Evolutionary conservation across 2,329 filamentous ascomycete genomes (phyloP).

Genomic region (Fusarium dimerum): DNA sequence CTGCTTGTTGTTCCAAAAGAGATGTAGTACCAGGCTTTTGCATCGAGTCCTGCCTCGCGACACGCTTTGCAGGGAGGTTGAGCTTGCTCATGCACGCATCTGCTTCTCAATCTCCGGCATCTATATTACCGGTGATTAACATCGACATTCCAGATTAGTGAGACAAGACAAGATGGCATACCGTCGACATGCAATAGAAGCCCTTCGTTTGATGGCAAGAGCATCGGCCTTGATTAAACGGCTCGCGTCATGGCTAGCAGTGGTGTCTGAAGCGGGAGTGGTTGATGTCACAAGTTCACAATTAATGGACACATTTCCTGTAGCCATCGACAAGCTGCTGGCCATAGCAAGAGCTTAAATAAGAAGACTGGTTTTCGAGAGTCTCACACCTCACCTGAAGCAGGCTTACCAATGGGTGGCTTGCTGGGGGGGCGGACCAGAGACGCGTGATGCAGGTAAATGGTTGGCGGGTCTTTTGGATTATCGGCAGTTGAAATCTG

Average conservation of each 20-base stretch:
- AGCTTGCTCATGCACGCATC: slow-evolving; percentile 53
- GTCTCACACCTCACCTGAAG: background rate
- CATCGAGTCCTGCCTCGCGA: slow-evolving; percentile 47
- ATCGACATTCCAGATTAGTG: background rate
- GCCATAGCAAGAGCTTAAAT: slow-evolving; percentile 1
- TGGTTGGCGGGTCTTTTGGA: background rate
- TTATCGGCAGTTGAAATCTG: background rate
- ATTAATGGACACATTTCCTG: background rate
- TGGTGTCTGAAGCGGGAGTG: slow-evolving; percentile 1
- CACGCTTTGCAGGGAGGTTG: slow-evolving; percentile 54
- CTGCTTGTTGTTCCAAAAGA: background rate
- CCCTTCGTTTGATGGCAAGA: slow-evolving; percentile 47
- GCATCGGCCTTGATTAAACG: slow-evolving; percentile 2
- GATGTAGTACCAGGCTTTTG: slow-evolving; percentile 49
- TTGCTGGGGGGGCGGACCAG: background rate
- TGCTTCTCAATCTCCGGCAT: slow-evolving; percentile 58
- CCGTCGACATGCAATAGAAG: slow-evolving; percentile 56
- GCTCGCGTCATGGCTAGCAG: slow-evolving; percentile 5
- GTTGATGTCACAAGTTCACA: background rate
- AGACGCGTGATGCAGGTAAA: background rate
- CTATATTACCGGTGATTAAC: slow-evolving; percentile 30
- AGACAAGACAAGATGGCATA: slow-evolving; percentile 29
- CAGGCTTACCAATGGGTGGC: background rate
- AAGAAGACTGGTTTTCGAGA: background rate
- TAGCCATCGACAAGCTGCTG: background rate